Conservation (phyloP, 495 filamentous ascomycete species). For the Xylaria grammica region DNA sequence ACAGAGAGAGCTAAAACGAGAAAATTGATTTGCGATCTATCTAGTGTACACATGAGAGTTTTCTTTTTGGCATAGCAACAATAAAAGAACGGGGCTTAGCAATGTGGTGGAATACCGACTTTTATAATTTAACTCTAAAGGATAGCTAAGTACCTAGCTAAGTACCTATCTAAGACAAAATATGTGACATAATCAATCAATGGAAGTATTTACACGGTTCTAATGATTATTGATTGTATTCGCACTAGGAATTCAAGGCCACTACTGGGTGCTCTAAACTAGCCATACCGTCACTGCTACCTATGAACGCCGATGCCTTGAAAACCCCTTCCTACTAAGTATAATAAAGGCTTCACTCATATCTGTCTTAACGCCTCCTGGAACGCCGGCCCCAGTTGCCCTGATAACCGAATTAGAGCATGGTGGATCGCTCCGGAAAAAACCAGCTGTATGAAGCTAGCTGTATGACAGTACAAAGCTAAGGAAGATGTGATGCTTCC, state of each 20-base stretch:
- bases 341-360: constrained; percentile 12
- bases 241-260: background rate
- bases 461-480: constrained; percentile 21
- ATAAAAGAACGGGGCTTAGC: too few relatives aligned
- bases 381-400: constrained; percentile 25
- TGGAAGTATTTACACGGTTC: background rate
- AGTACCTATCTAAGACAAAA: background rate
- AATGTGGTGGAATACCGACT: too few relatives aligned
- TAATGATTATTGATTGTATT: constrained; percentile 7
- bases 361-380: constrained; percentile 15
- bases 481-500: constrained; percentile 6
- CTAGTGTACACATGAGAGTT: too few relatives aligned
- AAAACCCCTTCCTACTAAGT: constrained; percentile 6
- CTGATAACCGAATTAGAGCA: constrained; percentile 1
- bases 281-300: constrained; percentile 7
- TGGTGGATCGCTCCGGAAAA: constrained; percentile 10
- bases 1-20: too few relatives aligned
- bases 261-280: constrained; percentile 14
- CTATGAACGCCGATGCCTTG: constrained; percentile 4
- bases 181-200: background rate
- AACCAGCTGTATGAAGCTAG: constrained; percentile 9
- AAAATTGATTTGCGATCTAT: too few relatives aligned
- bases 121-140: too few relatives aligned
- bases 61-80: too few relatives aligned
- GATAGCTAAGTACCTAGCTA: too few relatives aligned